Percentiles rank a stretch among this genome's conserved stretches.
Evolutionary conservation across 371 early-diverging fungal genomes (phyloP).

Genomic region (Apophysomyces ossiformis): DNA sequence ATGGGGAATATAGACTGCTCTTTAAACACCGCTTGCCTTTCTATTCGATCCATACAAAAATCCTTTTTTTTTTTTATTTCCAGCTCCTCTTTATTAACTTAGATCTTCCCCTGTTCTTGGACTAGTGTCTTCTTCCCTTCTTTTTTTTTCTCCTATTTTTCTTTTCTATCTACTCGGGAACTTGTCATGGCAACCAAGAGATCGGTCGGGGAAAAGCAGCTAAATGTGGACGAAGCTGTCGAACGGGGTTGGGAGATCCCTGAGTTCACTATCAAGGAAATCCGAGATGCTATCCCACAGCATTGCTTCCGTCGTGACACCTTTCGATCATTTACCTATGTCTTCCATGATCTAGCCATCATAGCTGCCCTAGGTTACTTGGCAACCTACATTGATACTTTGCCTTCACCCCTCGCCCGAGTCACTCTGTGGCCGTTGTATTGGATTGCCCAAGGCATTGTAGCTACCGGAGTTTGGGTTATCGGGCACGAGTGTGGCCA

Average conservation of each 20-base stretch:
- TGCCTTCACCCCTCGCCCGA: slow-evolving; percentile 32
- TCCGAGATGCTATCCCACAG: slow-evolving; percentile 83
- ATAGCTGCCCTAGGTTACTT: slow-evolving; percentile 62
- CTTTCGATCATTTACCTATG: slow-evolving; percentile 71
- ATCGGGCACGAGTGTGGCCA: slow-evolving; percentile 91
- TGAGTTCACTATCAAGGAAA: slow-evolving; percentile 82
- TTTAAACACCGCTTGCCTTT: slow-evolving; percentile 3
- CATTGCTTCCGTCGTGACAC: slow-evolving; percentile 84
- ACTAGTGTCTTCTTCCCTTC: not conserved
- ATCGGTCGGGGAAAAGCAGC: slow-evolving; percentile 5
- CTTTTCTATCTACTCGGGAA: slow-evolving; percentile 1
- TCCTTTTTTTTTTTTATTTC: slow-evolving; percentile 11
- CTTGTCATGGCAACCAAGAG: slow-evolving; percentile 18
- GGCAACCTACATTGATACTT: slow-evolving; percentile 71
- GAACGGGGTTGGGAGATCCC: slow-evolving; percentile 66
- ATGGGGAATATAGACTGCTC: not conserved
- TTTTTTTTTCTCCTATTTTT: slow-evolving; percentile 16
- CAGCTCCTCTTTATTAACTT: slow-evolving; percentile 5
- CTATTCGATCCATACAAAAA: not conserved
- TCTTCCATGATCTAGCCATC: slow-evolving; percentile 70
- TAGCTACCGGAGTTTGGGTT: slow-evolving; percentile 89
- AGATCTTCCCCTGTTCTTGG: not conserved
- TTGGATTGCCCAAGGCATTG: slow-evolving; percentile 82
- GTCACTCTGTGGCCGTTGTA: slow-evolving; percentile 73
- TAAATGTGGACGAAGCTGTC: slow-evolving; percentile 27